Percentiles rank a stretch among this genome's conserved stretches.
These are phyloP conservation scores for Mycena rosella DNA, from an alignment of 768 basidiomycete genomes.

Conservation along the genomic window DNA sequence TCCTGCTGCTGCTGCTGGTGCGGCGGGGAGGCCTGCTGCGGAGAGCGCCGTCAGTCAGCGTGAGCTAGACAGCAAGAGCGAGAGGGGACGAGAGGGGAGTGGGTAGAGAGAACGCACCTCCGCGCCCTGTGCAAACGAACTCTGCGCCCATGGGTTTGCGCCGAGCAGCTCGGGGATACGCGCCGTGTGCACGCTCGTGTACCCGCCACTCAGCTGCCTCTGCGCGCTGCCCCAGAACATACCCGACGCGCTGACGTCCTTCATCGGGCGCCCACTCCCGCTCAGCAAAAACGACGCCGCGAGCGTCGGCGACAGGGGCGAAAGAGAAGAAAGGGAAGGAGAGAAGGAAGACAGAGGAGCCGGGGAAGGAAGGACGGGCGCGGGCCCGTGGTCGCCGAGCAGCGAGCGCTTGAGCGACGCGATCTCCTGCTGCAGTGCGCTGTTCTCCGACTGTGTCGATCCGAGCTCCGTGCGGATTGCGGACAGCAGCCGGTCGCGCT, in stretches of 20 bases:
- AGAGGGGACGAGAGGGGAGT: background rate
- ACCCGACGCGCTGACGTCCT: slow-evolving; percentile 68
- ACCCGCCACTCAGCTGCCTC: slow-evolving; percentile 63
- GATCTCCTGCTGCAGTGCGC: slow-evolving; percentile 85
- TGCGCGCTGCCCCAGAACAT: slow-evolving; percentile 85
- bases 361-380: slow-evolving; percentile 34
- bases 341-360: slow-evolving; percentile 24
- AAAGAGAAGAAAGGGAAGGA: slow-evolving; percentile 18
- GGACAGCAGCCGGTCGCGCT: slow-evolving; percentile 91
- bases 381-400: slow-evolving; percentile 71
- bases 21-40: too few species aligned
- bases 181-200: slow-evolving; percentile 88
- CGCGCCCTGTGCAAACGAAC: slow-evolving; percentile 30
- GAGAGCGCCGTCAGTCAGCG: too few species aligned
- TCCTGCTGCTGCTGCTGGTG: slow-evolving; percentile 55
- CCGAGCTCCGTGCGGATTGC: slow-evolving; percentile 89
- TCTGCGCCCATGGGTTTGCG: slow-evolving; percentile 34
- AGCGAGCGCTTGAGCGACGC: slow-evolving; percentile 79
- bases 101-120: slow-evolving; percentile 13
- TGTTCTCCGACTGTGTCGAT: slow-evolving; percentile 83
- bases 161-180: slow-evolving; percentile 77
- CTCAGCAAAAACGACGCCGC: background rate
- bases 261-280: slow-evolving; percentile 60
- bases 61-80: too few species aligned
- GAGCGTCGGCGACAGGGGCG: slow-evolving; percentile 31